Evolutionary conservation across 148 eudicot genomes (phyloP), one percentile per base, ranked within the genome.

Genomic region (Simmondsia chinensis): DNA sequence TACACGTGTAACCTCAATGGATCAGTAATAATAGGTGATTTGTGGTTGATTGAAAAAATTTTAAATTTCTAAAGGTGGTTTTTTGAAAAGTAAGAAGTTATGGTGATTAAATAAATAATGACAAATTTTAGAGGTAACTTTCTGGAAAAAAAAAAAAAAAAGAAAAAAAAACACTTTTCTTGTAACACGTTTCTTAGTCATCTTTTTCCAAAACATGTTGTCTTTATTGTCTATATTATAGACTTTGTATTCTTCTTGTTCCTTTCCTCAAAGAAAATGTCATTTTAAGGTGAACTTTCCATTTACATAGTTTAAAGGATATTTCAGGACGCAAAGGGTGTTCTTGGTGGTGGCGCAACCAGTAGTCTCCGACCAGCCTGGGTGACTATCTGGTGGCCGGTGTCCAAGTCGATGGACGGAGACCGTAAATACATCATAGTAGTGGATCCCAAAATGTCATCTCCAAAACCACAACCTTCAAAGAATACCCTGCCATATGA

Each of bases 401-500:
- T 54, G 50, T 59, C 33, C 11, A 48, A 22, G 30, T 53, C 13
- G 56, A 32, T 22, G 20, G 78, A 56, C 25, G 41, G 23, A 4
- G 70, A 44, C 42, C 57, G 53, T 14, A 64, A 33, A 54, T 75
- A 88, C 73, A 79, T 78, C 94, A 88, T 88, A 9, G 97, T 77
- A 16, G 94, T 83, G 20, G 97, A 71, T 57, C 75, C 82, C 47
- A 88, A 60, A 18, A 71, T 48, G 46, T 84, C 91, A 7, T 70
- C 74, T 42, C 91, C 97, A 60, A 88, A 88, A 47, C 94, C 87
- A 53, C 97, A 88, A 30, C 82, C 75, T 52, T 61, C 41, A 15
- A 88, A 84, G 52, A 88, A 80, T 43, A 38, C 46, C 63, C 97
- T 88, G 74, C 20, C 33, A 39, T 3, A 21, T 35, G 29, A 39